A percentile compares a stretch with the other conserved stretches of the same genome.
These are phyloP conservation scores for Moringa oleifera DNA, from an alignment of 345 rosid genomes.

Conservation along the genomic window DNA sequence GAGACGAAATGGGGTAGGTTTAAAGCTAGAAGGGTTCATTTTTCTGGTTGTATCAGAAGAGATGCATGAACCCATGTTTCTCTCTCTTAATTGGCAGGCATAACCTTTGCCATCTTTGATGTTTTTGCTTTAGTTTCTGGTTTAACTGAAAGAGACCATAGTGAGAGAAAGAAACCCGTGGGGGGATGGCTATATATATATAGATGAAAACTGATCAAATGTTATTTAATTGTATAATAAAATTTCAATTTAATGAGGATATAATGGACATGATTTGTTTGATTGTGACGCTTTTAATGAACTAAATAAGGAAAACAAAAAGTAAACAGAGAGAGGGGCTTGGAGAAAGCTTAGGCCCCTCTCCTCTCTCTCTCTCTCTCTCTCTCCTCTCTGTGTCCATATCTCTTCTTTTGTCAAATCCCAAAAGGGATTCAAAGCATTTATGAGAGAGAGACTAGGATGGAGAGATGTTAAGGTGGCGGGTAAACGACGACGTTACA, in stretches of 20 bases:
- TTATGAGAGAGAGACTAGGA: slow-evolving; percentile 15
- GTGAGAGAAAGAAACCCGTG: too few species aligned
- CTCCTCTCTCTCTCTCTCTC: too few species aligned
- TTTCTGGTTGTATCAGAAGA: slow-evolving; percentile 30
- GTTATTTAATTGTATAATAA: too few species aligned
- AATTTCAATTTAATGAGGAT: too few species aligned
- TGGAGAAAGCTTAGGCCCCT: too few species aligned
- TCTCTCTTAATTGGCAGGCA: slow-evolving; percentile 20
- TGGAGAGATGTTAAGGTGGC: slow-evolving; percentile 17
- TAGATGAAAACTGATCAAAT: too few species aligned
- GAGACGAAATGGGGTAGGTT: slow-evolving; percentile 16
- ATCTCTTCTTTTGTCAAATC: slow-evolving; percentile 14
- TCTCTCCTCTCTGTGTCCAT: too few species aligned
- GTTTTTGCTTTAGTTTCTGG: slow-evolving; percentile 13
- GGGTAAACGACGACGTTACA: slow-evolving; percentile 32
- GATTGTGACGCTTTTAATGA: too few species aligned
- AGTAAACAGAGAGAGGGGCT: too few species aligned
- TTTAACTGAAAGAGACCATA: slow-evolving; percentile 24
- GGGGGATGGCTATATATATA: too few species aligned
- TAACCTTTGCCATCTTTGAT: slow-evolving; percentile 17
- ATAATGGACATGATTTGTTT: too few species aligned
- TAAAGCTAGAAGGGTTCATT: slow-evolving; percentile 14
- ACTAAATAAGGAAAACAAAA: too few species aligned
- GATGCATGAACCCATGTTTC: slow-evolving; percentile 25
- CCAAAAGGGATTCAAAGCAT: slow-evolving; percentile 6